These are phyloP conservation scores for Teratosphaeria pseudoeucalypti DNA, from an alignment of 2,329 filamentous ascomycete species.

Conservation along the genomic window DNA sequence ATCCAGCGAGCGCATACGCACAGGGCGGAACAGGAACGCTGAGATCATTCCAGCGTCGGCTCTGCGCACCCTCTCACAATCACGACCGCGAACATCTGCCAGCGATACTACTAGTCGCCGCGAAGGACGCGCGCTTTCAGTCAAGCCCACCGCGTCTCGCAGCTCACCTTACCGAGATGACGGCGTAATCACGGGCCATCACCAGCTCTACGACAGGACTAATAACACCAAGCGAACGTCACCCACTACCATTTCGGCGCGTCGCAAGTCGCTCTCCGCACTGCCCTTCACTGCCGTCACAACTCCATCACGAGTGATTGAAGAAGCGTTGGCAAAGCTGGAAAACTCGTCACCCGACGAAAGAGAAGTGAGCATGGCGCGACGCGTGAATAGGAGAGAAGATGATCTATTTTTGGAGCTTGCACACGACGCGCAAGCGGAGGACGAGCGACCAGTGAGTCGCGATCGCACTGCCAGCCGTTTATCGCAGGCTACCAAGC, in stretches of 20 bases:
- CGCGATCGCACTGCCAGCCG: slow-evolving; percentile 4
- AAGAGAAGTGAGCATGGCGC: slow-evolving; percentile 1
- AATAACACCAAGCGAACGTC: background rate
- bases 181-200: background rate
- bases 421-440: slow-evolving; percentile 5
- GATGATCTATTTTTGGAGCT: slow-evolving; percentile 11
- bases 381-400: background rate
- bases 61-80: background rate
- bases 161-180: background rate
- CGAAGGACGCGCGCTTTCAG: background rate
- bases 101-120: no score
- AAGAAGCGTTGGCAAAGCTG: background rate
- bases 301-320: background rate
- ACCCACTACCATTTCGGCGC: background rate
- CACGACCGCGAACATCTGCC: background rate
- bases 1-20: background rate
- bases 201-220: background rate
- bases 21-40: background rate
- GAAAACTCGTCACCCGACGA: background rate
- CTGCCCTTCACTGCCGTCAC: background rate
- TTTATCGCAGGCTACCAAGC: slow-evolving; percentile 41
- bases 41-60: background rate
- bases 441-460: background rate
- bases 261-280: background rate
- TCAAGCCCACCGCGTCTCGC: background rate